phyloP scores from a whole-genome alignment of 2,329 filamentous ascomycete genomes.

The Coleophoma crateriformis region DNA sequence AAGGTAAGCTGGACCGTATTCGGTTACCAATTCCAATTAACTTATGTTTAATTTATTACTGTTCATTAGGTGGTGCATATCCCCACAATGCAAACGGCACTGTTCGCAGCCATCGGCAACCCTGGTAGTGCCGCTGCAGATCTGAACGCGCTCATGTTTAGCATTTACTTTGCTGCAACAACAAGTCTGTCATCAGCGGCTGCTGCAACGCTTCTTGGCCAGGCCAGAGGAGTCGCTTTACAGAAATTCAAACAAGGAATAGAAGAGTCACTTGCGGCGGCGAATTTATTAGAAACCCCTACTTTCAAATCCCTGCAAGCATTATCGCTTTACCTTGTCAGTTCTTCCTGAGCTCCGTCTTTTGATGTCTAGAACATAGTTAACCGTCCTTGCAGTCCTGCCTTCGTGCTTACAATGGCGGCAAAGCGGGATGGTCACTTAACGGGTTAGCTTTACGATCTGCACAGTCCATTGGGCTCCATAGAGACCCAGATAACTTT shows the following conservation, averaged over 20 bases:
- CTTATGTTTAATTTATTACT: too few species aligned
- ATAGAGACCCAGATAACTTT: slow-evolving; percentile 48
- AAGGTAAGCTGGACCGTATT: too few species aligned
- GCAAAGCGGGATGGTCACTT: slow-evolving; percentile 41
- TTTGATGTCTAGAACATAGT: too few species aligned
- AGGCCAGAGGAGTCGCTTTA: slow-evolving; percentile 34
- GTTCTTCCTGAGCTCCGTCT: background rate
- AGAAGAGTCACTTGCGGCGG: slow-evolving; percentile 44
- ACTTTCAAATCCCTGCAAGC: slow-evolving; percentile 44
- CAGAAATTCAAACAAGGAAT: slow-evolving; percentile 39
- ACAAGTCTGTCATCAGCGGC: slow-evolving; percentile 23
- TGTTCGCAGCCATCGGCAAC: slow-evolving; percentile 51
- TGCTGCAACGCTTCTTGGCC: slow-evolving; percentile 20
- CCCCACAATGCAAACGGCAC: slow-evolving; percentile 7
- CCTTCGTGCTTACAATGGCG: slow-evolving; percentile 34
- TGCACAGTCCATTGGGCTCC: slow-evolving; percentile 49
- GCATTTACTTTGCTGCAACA: slow-evolving; percentile 43
- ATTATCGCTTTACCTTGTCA: slow-evolving; percentile 43
- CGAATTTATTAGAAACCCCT: slow-evolving; percentile 43
- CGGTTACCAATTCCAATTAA: too few species aligned
- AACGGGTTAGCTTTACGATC: slow-evolving; percentile 51
- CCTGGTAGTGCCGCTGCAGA: slow-evolving; percentile 42
- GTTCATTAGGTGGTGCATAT: background rate
- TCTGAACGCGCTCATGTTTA: slow-evolving; percentile 40
- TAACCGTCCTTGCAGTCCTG: slow-evolving; percentile 25